Conservation (phyloP, 2,329 filamentous ascomycete genomes). For the Fusarium transvaalense region DNA sequence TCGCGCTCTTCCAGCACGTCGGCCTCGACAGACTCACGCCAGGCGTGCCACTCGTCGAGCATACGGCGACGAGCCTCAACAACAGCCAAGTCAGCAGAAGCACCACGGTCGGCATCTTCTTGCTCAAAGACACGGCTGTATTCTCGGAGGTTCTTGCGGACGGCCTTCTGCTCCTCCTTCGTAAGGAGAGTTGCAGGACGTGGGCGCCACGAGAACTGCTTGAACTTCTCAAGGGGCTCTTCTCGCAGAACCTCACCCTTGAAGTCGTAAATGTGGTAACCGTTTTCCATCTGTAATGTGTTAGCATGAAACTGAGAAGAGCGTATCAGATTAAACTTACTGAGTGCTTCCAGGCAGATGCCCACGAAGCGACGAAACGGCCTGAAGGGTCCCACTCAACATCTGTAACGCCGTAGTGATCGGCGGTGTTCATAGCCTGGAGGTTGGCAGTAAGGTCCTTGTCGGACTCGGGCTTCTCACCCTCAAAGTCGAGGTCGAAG, state of each 20-base stretch:
- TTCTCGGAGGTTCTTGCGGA: conserved; percentile 98
- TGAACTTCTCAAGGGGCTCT: conserved; percentile 95
- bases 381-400: conserved; percentile 98
- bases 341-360: conserved; percentile 94
- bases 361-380: conserved; percentile 92
- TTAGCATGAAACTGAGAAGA: conserved; percentile 39
- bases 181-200: conserved; percentile 89
- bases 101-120: conserved; percentile 92
- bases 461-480: conserved; percentile 91
- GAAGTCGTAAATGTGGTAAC: conserved; percentile 98
- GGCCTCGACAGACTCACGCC: conserved; percentile 79
- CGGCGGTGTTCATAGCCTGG: conserved; percentile 90
- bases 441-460: conserved; percentile 96
- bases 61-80: conserved; percentile 86
- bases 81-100: conserved; percentile 92
- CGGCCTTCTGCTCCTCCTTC: conserved; percentile 97
- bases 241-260: conserved; percentile 89
- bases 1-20: conserved; percentile 80
- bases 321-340: conserved; percentile 66
- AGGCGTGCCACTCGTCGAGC: conserved; percentile 90
- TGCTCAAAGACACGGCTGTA: conserved; percentile 96
- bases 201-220: conserved; percentile 95
- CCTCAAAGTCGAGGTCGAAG: conserved; percentile 97
- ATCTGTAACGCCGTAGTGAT: conserved; percentile 98
- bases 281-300: conserved; percentile 94